Percentiles rank a stretch among this genome's conserved stretches.
Conservation (phyloP, 768 basidiomycete genomes). For the Lentinus brumalis region DNA sequence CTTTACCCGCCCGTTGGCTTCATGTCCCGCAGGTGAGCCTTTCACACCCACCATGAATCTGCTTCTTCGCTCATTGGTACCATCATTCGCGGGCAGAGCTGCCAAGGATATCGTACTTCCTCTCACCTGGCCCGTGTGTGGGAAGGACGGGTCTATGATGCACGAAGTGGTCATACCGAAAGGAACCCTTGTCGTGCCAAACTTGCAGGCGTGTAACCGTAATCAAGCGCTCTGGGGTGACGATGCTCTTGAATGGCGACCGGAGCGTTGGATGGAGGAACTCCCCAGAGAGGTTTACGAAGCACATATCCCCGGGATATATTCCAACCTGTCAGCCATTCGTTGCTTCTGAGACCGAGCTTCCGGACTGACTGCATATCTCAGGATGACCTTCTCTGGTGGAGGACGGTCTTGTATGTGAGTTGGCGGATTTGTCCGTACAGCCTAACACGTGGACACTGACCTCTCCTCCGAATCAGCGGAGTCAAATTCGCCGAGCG, state of each 20-base stretch:
- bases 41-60: neutral
- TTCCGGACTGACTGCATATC: neutral
- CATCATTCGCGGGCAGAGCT: slow-evolving; percentile 30
- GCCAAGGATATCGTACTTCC: slow-evolving; percentile 45
- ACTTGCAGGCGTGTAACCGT: slow-evolving; percentile 41
- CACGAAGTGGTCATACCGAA: slow-evolving; percentile 35
- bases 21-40: slow-evolving; percentile 4
- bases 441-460: neutral
- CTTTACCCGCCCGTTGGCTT: slow-evolving; percentile 13
- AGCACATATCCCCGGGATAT: slow-evolving; percentile 9
- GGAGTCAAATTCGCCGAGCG: slow-evolving; percentile 10
- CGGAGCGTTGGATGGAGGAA: slow-evolving; percentile 41
- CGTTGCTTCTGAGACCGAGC: neutral
- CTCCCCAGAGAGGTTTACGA: slow-evolving; percentile 1
- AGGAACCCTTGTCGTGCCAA: slow-evolving; percentile 39
- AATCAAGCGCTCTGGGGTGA: slow-evolving; percentile 44
- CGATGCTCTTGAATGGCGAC: slow-evolving; percentile 42
- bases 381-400: slow-evolving; percentile 30
- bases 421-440: neutral
- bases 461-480: neutral
- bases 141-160: slow-evolving; percentile 3
- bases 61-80: neutral
- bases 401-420: slow-evolving; percentile 29
- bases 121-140: neutral
- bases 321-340: slow-evolving; percentile 1